phyloP scores from a whole-genome alignment of 2,329 filamentous ascomycete species.

The Mycocentrospora acerina region DNA sequence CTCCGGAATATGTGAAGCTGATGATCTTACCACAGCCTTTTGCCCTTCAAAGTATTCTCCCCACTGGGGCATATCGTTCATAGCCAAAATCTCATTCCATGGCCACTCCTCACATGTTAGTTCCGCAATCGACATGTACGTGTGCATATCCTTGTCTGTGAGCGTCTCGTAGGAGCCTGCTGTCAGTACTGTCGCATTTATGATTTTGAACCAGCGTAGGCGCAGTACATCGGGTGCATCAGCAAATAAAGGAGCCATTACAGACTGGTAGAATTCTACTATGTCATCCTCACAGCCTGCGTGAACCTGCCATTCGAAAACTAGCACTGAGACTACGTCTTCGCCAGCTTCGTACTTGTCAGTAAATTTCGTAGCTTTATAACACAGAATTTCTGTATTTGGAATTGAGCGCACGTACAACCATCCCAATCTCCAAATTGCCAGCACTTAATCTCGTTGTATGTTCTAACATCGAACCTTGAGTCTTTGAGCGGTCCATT shows the following conservation, averaged over 20 bases:
- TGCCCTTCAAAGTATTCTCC: conserved; percentile 11
- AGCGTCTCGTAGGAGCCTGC: conserved; percentile 8
- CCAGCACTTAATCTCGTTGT: conserved; percentile 9
- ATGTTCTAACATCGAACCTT: conserved; percentile 11
- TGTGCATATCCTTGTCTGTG: conserved; percentile 4
- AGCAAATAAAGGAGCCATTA: neutral
- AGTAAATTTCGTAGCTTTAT: no score
- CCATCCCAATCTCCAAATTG: conserved; percentile 11
- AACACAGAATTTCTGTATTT: no score
- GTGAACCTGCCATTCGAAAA: no score
- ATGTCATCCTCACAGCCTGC: no score
- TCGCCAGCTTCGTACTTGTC: no score
- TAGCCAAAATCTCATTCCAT: conserved; percentile 10
- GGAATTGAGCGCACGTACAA: no score
- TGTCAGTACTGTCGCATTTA: conserved; percentile 3
- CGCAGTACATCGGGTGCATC: conserved; percentile 1
- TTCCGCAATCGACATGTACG: conserved; percentile 8
- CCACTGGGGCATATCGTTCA: conserved; percentile 12
- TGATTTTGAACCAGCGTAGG: neutral
- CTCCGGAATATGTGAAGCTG: neutral
- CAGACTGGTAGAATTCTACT: neutral
- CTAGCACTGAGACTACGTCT: no score
- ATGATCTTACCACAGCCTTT: conserved; percentile 6
- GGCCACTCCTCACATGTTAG: conserved; percentile 12
- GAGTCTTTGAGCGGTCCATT: conserved; percentile 1